Evolutionary conservation across 2,329 filamentous ascomycete species (phyloP), one percentile per base, ranked within the genome.

Genomic region (Aspergillus viridinutans): DNA sequence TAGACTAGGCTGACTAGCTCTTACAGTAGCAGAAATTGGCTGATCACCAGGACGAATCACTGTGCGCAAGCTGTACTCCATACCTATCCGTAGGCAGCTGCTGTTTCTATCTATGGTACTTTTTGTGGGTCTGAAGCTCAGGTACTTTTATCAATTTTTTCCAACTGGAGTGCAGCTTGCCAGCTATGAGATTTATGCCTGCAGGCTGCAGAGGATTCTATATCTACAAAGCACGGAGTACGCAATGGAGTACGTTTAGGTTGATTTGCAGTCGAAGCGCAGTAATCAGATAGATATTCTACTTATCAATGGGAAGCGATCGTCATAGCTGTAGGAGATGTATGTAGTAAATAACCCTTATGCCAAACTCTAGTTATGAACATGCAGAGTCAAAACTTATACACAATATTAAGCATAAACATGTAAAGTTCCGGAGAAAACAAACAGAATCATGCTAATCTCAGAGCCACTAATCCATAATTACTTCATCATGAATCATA

Each of bases 51-150:
- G 23, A 26, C 43, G 10, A 47, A 47, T 47, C 43, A 47, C 10
- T 4, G 21, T 12, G 21, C 6, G 5, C 43, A 47, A 4, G 4
- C 43, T 23, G 43, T 43, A 10, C 40, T 43, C 20, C 17, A 21
- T 43, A 43, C 6, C 40, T n/a, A 20, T 21, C n/a, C 9, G 20
- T 20, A 21, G 20, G 4, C n/a, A 29, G 49, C 28, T 42, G 48
- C 43, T 59, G 54, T 60, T 58, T 55, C 56, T 60, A 60, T 58
- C 58, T 60, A 54, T 58, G 58, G 56, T 54, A 54, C 40, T 28
- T 10, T 1, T 14, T 26, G 58, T 60, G 58, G 58, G 50, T 49
- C 58, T 43, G 49, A 53, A 53, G 23, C 25, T 50, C 45, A 26
- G 43, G 43, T 47, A 47, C 20, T 26, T 4, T 12, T 12, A 23